Base-by-base conservation (phyloP, 148 eudicot species). In the Chenopodium quinoa region DNA sequence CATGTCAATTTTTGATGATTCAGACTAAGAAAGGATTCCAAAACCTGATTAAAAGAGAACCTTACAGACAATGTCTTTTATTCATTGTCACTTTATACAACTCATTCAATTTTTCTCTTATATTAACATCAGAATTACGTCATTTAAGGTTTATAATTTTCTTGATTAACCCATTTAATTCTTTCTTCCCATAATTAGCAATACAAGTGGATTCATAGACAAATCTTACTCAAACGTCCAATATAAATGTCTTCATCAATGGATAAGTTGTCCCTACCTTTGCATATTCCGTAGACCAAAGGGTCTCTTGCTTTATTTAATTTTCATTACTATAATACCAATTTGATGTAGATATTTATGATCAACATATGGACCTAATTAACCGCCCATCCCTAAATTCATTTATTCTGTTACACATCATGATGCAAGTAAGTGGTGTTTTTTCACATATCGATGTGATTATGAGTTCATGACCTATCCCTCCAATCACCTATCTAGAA, bases 261-360 rank as follows among this genome's bases (percentile, higher is more conserved):
- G 77, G 80, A 80, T 76, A 84, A 80, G 48, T 34, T 44, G 83
- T 17, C 78, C 86, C 81, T 58, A 81, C 83, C 32, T 7, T 80
- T 80, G 83, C 44, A 80, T 80, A 76, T 71, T 80, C 83, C 79
- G 72, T 81, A 67, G 76, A 63, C 69, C 23, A 16, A 46, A 80
- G 29, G 75, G 48, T 13, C 68, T 67, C 37, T 47, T 47, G 12
- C 58, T 17, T 50, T 69, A 0, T 25, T 17, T 66, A 40, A 13
- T 44, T 40, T 20, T 17, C 7, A 4, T 44, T 70, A 48, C 34
- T 20, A 34, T 72, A 46, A 62, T 75, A 71, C 78, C 0, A 74
- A 75, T 65, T 81, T 76, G 83, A 76, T 62, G 73, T 52, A 1
- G 27, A 84, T 29, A 80, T 16, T 54, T 40, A 84, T 76, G 74